Percentiles rank a stretch among this genome's conserved stretches.
These are phyloP conservation scores for Phytophthora melonis DNA, from an alignment of 352 stramenopile genomes.

Conservation along the genomic window DNA sequence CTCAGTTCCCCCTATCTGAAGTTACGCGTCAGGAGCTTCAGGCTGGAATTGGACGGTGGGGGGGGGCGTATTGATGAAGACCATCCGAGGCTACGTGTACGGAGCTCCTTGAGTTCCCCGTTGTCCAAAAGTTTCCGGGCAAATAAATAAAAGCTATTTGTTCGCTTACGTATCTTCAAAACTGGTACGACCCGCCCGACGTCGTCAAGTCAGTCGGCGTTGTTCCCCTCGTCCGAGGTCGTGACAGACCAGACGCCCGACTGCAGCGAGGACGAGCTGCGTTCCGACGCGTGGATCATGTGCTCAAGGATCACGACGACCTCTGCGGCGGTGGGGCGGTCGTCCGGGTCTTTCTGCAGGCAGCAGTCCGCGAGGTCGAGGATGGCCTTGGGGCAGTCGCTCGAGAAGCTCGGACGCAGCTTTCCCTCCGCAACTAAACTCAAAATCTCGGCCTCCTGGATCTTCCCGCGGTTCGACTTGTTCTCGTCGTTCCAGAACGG, in stretches of 20 bases:
- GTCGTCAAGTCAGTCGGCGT: neutral
- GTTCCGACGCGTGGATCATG: conserved; percentile 43
- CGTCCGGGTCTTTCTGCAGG: conserved; percentile 39
- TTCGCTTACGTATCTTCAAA: conserved; percentile 16
- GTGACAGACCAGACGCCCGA: conserved; percentile 39
- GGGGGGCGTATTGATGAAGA: conserved; percentile 44
- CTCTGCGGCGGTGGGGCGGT: conserved; percentile 46
- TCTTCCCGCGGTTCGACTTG: conserved; percentile 39
- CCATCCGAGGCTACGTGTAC: conserved; percentile 41
- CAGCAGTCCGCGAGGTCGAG: conserved; percentile 51
- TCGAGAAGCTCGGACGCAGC: conserved; percentile 45
- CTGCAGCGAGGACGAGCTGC: conserved; percentile 37
- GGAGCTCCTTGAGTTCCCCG: neutral
- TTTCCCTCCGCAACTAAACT: conserved; percentile 38
- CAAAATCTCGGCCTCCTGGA: conserved; percentile 49
- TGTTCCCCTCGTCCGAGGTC: conserved; percentile 22
- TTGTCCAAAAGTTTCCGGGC: no score
- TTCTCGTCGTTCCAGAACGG: conserved; percentile 51
- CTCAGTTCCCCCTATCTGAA: conserved; percentile 29
- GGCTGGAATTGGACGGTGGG: conserved; percentile 35
- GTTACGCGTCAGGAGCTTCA: conserved; percentile 27
- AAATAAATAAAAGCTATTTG: no score
- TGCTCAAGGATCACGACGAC: conserved; percentile 48
- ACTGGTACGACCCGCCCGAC: conserved; percentile 4
- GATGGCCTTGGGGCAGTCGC: conserved; percentile 50